A percentile compares a stretch with the other conserved stretches of the same genome.
These are phyloP conservation scores for Coriolopsis trogii DNA, from an alignment of 1,284 basidiomycete species.

Conservation along the genomic window DNA sequence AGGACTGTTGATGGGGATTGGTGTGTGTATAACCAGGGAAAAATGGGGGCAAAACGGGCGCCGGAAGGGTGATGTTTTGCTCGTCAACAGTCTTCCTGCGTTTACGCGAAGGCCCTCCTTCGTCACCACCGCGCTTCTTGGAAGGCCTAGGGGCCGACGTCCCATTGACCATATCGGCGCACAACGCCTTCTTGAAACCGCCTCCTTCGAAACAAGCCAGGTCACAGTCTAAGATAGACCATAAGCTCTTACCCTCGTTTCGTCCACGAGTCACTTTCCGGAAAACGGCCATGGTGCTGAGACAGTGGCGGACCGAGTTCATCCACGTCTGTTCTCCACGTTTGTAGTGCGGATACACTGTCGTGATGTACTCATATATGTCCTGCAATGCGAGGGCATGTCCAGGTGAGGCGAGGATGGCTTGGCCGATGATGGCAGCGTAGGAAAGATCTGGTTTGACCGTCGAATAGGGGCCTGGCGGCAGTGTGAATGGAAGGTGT, in stretches of 20 bases:
- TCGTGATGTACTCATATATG: slow-evolving; percentile 95
- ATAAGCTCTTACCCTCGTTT: slow-evolving; percentile 69
- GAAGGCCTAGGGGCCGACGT: slow-evolving; percentile 18
- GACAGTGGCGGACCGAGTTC: slow-evolving; percentile 87
- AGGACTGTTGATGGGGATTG: slow-evolving; percentile 70
- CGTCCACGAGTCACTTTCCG: slow-evolving; percentile 70
- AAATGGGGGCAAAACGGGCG: slow-evolving; percentile 48
- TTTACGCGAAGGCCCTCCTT: slow-evolving; percentile 29
- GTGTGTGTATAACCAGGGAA: slow-evolving; percentile 54
- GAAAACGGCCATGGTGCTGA: slow-evolving; percentile 82
- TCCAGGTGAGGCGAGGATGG: slow-evolving; percentile 83
- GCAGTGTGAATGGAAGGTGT: slow-evolving; percentile 72
- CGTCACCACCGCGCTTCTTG: slow-evolving; percentile 24
- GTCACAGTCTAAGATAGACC: slow-evolving; percentile 78
- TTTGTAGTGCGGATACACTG: slow-evolving; percentile 92
- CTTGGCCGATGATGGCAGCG: slow-evolving; percentile 94
- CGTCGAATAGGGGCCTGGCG: slow-evolving; percentile 79
- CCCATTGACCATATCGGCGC: slow-evolving; percentile 58
- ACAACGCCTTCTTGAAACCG: slow-evolving; percentile 70
- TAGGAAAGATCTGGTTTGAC: slow-evolving; percentile 87
- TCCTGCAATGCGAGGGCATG: slow-evolving; percentile 91
- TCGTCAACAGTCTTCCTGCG: slow-evolving; percentile 40
- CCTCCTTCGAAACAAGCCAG: slow-evolving; percentile 71
- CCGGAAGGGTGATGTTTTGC: slow-evolving; percentile 29
- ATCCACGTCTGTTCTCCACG: slow-evolving; percentile 95